Evolutionary conservation across 148 eudicot genomes (phyloP).

Genomic region (Limonium bicolor): DNA sequence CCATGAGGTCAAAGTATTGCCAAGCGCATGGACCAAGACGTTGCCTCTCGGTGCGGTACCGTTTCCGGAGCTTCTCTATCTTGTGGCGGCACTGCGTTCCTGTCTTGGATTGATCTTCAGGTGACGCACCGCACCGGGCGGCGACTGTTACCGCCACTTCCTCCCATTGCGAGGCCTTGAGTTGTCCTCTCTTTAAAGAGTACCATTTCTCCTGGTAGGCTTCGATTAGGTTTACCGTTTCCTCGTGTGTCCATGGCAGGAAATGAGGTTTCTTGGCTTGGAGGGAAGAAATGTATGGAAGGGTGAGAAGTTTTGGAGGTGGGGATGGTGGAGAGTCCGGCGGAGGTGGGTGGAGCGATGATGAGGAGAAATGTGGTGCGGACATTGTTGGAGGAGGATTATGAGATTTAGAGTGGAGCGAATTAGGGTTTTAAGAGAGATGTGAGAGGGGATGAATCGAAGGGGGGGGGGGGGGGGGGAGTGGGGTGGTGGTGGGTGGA

Average conservation of each 20-base stretch:
- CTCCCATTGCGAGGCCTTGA: conserved; percentile 64
- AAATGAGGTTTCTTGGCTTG: conserved; percentile 24
- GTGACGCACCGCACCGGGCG: conserved; percentile 29
- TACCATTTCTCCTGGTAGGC: conserved; percentile 34
- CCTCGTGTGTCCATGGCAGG: conserved; percentile 53
- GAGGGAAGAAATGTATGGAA: conserved; percentile 8
- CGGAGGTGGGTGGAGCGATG: not conserved
- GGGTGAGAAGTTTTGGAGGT: conserved; percentile 1
- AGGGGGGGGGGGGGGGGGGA: not conserved
- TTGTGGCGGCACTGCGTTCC: conserved; percentile 79
- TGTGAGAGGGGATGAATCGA: not conserved
- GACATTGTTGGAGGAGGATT: conserved; percentile 1
- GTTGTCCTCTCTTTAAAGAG: conserved; percentile 16
- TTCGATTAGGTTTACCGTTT: conserved; percentile 51
- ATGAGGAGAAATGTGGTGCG: not conserved
- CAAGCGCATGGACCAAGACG: conserved; percentile 34
- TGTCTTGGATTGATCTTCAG: conserved; percentile 36
- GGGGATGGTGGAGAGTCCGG: not conserved
- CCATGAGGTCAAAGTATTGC: conserved; percentile 55
- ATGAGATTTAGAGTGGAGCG: too few species aligned
- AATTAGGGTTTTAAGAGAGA: not conserved
- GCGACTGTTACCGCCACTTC: conserved; percentile 54
- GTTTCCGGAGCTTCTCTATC: conserved; percentile 71
- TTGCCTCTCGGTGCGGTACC: conserved; percentile 39
- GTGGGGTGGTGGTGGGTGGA: not conserved